Evolutionary conservation across 345 rosid species (phyloP), one percentile per base, ranked within the genome.

Genomic region (Triadica sebifera): DNA sequence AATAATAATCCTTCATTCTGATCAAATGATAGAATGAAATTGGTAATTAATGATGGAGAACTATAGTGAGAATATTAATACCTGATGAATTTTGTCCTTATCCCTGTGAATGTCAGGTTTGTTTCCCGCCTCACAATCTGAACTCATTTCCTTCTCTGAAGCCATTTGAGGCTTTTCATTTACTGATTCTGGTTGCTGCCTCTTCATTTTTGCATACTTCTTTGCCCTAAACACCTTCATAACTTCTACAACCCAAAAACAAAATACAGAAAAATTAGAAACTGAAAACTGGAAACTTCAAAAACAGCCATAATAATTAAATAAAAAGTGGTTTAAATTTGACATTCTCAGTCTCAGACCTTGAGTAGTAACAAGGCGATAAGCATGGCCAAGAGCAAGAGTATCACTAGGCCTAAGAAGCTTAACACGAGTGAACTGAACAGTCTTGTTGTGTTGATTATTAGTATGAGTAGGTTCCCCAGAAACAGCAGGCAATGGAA

Each of bases 371-470:
- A 95, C 84, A 67, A 95, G 94, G 62, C 96, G 86, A 67, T 95
- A 95, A 78, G 99, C 98, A 80, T 93, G 98, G 70, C 98, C 98
- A 22, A 95, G 98, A 0, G 87, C 77, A 41, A 95, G 99, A 74
- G 83, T 90, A 57, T 95, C 97, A 15, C 64, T 83, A 2, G 96
- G 93, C 70, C 99, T 79, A 60, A 95, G 98, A 81, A 95, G 97
- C 85, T 95, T 93, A 61, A 91, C 96, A 34, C 93, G 94, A 51
- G 99, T 91, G 86, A 85, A 84, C 72, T 86, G 85, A 50, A 86
- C 87, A 0, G 81, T 75, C 49, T 83, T 82, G 11, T 75, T 79
- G 20, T 72, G 78, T 37, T 61, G 69, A 1, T 47, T 5, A 47
- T 47, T 24, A 10, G 75, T 55, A 53, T 70, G 65, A 0, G 78